A percentile compares a stretch with the other conserved stretches of the same genome.
Conservation (phyloP, 1,139 yeast genomes). For the Scheffersomyces insectosa region DNA sequence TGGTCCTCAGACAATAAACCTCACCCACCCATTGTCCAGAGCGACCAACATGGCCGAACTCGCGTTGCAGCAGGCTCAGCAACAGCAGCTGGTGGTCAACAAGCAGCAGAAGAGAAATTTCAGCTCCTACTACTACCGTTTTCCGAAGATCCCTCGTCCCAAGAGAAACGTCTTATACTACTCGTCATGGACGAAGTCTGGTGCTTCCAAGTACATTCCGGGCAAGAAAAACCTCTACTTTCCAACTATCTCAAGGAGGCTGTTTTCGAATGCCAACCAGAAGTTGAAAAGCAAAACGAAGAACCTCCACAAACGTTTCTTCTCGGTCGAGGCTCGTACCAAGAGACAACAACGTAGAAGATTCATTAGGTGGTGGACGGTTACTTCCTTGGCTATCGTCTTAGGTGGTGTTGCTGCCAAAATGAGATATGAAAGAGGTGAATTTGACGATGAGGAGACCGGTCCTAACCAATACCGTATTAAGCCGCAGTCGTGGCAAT, state of each 20-base stretch:
- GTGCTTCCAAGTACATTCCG: constrained; percentile 17
- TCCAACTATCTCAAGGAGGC: constrained; percentile 33
- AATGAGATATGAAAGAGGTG: constrained; percentile 41
- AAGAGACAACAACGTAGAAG: constrained; percentile 48
- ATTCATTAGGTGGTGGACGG: constrained; percentile 68
- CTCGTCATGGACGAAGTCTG: constrained; percentile 38
- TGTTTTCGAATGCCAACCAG: constrained; percentile 41
- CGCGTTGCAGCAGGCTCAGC: constrained; percentile 15
- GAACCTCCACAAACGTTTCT: constrained; percentile 41
- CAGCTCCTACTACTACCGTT: constrained; percentile 40
- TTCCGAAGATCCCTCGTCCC: constrained; percentile 67
- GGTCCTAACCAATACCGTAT: constrained; percentile 43
- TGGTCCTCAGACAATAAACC: constrained; percentile 30
- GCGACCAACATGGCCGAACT: constrained; percentile 42
- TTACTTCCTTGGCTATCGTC: constrained; percentile 63
- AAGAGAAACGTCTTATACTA: constrained; percentile 59
- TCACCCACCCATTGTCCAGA: constrained; percentile 45
- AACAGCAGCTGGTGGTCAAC: constrained; percentile 13
- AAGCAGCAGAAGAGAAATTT: constrained; percentile 22
- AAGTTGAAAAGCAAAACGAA: constrained; percentile 36
- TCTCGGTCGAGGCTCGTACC: constrained; percentile 45
- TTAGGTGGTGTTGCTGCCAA: constrained; percentile 66
- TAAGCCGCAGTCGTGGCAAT: constrained; percentile 79
- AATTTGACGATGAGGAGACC: constrained; percentile 30
- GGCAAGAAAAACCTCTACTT: constrained; percentile 20